Conservation (phyloP, 2,329 filamentous ascomycete species). For the Arthrobotrys megalospora region DNA sequence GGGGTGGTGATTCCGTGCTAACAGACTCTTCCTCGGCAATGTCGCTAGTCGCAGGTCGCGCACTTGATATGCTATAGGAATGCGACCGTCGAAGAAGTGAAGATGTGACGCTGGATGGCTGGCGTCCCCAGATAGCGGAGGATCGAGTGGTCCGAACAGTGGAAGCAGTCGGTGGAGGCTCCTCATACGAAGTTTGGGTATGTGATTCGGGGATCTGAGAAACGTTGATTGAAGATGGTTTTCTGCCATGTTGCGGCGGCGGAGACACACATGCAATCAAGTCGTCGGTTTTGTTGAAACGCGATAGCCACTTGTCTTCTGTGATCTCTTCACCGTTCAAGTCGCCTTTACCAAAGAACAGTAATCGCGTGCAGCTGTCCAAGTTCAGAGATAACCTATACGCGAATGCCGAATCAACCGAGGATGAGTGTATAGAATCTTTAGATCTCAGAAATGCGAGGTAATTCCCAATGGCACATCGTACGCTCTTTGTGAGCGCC, state of each 20-base stretch:
- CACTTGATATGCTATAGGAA: slow-evolving; percentile 55
- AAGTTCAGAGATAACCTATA: slow-evolving; percentile 55
- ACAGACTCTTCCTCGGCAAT: slow-evolving; percentile 60
- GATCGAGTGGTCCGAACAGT: slow-evolving; percentile 45
- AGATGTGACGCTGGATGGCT: slow-evolving; percentile 51
- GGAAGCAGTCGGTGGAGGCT: slow-evolving; percentile 52
- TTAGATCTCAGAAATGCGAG: slow-evolving; percentile 57
- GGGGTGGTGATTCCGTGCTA: slow-evolving; percentile 46
- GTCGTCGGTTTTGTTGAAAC: slow-evolving; percentile 57
- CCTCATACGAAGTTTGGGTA: slow-evolving; percentile 48
- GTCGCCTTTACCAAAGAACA: slow-evolving; percentile 58
- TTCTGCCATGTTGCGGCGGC: slow-evolving; percentile 46
- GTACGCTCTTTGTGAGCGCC: slow-evolving; percentile 52
- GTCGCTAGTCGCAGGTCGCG: slow-evolving; percentile 42
- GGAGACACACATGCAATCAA: slow-evolving; percentile 54
- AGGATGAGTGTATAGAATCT: slow-evolving; percentile 56
- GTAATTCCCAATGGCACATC: slow-evolving; percentile 58
- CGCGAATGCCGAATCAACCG: slow-evolving; percentile 52
- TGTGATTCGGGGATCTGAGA: slow-evolving; percentile 50
- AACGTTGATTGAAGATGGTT: slow-evolving; percentile 48
- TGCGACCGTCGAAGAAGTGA: slow-evolving; percentile 50
- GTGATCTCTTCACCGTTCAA: slow-evolving; percentile 56
- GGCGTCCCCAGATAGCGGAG: slow-evolving; percentile 53
- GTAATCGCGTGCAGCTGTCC: slow-evolving; percentile 50
- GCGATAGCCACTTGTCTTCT: slow-evolving; percentile 54